Base-by-base conservation (phyloP, 306 rosid species). In the Trichosanthes cucumerina region DNA sequence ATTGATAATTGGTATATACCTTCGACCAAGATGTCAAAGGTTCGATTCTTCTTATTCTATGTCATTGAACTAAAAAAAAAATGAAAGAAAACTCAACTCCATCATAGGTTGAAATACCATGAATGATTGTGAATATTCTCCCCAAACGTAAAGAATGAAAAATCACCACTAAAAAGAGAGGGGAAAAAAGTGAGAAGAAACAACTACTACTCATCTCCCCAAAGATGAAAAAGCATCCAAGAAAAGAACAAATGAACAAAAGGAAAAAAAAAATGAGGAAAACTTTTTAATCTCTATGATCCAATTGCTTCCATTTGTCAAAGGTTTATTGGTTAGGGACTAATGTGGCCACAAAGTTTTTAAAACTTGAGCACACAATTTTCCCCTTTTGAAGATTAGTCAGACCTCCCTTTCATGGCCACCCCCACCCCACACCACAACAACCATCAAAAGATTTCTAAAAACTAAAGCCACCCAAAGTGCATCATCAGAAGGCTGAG, bases 381-480 rank as follows among this genome's bases (percentile, higher is more conserved):
- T 24, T 7, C 38, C 69, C 43, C 36, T 62, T 62, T 41, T 1
- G 4, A 68, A 10, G 75, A 69, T n/a, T 41, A 41, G 75, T 43
- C 10, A 21, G 75, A 69, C 1, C 24, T 33, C 47, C 75, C 75
- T 69, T 69, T 69, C 58, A 26, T 26, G 77, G 44, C 1, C 59
- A 16, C 6, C 60, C 78, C 39, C 8, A 18, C 15, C 57, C n/a
- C n/a, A n/a, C n/a, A n/a, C n/a, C 78, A 52, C 78, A 73, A 49
- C 23, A 26, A 18, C 78, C 76, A n/a, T n/a, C 60, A 41, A 50
- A 24, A 49, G 19, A 26, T 28, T 15, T 34, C 7, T 46, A 16
- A 28, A 34, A 74, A 50, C 46, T 8, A 18, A 31, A 74, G 78
- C 78, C 78, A 74, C 47, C 46, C 78, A 74, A 50, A 74, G 78